These are phyloP conservation scores for Noccaea bulbosa DNA, from an alignment of 345 rosid genomes.

Conservation along the genomic window DNA sequence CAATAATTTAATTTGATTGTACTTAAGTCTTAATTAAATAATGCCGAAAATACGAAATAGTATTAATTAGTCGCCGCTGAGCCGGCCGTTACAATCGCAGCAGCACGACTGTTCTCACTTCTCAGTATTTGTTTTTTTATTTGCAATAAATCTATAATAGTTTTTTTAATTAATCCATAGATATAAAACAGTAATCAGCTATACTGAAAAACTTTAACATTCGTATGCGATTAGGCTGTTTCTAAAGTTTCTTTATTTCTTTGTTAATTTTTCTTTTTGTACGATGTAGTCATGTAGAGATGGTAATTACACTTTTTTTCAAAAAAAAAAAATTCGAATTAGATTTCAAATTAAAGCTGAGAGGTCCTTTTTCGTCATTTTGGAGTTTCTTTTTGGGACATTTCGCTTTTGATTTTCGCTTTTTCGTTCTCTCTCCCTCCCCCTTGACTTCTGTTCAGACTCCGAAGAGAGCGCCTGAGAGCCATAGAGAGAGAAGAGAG, in stretches of 20 bases:
- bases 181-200: neutral
- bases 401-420: conserved; percentile 34
- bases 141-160: neutral
- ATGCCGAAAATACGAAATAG: neutral
- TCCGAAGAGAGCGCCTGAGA: conserved; percentile 26
- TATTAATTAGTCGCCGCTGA: conserved; percentile 26
- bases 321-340: conserved; percentile 16
- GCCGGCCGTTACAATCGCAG: conserved; percentile 38
- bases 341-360: conserved; percentile 40
- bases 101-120: conserved; percentile 33
- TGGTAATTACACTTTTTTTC: neutral
- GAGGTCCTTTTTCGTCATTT: conserved; percentile 43
- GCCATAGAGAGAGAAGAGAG: conserved; percentile 32
- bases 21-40: conserved; percentile 5
- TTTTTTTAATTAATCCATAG: neutral
- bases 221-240: neutral
- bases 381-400: conserved; percentile 27
- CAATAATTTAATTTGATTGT: neutral
- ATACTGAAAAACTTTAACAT: neutral
- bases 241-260: neutral
- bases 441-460: conserved; percentile 41
- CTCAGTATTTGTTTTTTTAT: neutral
- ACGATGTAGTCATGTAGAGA: conserved; percentile 22
- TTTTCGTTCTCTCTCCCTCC: conserved; percentile 9
- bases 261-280: neutral